phyloP scores from a whole-genome alignment of 2,329 filamentous ascomycete species.

The Aureobasidium sp. region DNA sequence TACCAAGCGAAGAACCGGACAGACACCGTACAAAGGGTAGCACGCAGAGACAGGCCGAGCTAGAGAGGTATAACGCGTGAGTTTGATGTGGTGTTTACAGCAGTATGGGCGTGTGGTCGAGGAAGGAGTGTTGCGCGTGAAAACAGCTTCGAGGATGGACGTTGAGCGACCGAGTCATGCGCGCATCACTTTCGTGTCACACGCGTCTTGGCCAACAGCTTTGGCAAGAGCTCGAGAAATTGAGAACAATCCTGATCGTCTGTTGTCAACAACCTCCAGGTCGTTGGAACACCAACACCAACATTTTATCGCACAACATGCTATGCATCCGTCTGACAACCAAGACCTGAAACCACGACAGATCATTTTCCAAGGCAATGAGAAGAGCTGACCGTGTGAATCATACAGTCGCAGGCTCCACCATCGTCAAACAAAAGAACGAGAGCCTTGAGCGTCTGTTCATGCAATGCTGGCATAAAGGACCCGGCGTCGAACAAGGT shows the following conservation, averaged over 20 bases:
- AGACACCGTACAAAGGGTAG: neutral
- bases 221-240: no score
- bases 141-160: neutral
- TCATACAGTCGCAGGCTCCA: no score
- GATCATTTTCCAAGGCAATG: neutral
- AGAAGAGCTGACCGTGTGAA: neutral
- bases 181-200: neutral
- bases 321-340: neutral
- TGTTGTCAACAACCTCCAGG: neutral
- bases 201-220: neutral
- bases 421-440: neutral
- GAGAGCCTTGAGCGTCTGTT: neutral
- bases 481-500: neutral
- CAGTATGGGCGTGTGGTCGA: neutral
- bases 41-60: neutral
- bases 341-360: neutral
- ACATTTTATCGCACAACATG: no score
- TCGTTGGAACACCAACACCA: no score
- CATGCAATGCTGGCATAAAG: neutral
- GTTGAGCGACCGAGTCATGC: neutral
- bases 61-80: neutral
- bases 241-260: neutral
- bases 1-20: neutral
- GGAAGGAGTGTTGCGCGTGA: neutral
- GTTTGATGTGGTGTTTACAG: neutral